These are phyloP conservation scores for Dothiorella sarmentorum DNA, from an alignment of 2,329 filamentous ascomycete genomes.

Conservation along the genomic window DNA sequence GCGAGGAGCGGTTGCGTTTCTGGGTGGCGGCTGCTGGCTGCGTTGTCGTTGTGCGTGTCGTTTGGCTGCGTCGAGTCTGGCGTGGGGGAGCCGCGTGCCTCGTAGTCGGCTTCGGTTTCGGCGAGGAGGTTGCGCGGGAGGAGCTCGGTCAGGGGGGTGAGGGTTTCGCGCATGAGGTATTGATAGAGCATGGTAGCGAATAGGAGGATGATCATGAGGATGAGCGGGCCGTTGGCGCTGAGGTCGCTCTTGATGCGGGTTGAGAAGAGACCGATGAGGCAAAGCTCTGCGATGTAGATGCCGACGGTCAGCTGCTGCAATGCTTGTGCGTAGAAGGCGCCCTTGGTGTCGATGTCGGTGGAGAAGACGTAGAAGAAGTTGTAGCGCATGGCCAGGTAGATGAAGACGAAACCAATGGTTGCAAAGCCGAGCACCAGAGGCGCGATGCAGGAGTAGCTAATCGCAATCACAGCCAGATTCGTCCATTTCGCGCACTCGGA, in stretches of 20 bases:
- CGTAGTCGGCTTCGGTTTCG: conserved; percentile 52
- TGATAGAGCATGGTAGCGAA: conserved; percentile 19
- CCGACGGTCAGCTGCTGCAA: conserved; percentile 47
- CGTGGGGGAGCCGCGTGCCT: conserved; percentile 12
- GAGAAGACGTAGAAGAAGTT: conserved; percentile 49
- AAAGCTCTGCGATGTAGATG: conserved; percentile 47
- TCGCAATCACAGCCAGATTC: conserved; percentile 40
- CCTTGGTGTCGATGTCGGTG: conserved; percentile 46
- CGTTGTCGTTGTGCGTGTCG: background rate
- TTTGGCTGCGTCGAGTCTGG: background rate
- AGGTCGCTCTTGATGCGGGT: conserved; percentile 23
- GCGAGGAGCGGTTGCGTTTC: conserved; percentile 6
- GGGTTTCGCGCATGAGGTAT: conserved; percentile 15
- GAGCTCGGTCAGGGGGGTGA: conserved; percentile 16
- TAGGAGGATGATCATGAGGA: conserved; percentile 33
- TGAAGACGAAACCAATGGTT: conserved; percentile 68
- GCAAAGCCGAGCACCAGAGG: conserved; percentile 77
- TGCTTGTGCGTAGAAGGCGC: conserved; percentile 46
- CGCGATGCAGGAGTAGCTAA: conserved; percentile 57
- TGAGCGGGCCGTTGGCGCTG: conserved; percentile 31
- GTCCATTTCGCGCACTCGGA: conserved; percentile 47
- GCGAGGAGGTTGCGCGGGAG: conserved; percentile 17
- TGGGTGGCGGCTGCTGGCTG: background rate
- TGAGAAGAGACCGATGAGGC: conserved; percentile 49
- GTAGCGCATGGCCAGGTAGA: conserved; percentile 56